These are phyloP conservation scores for Cutaneotrichosporon cutaneum DNA, from an alignment of 1,284 basidiomycete genomes.

Conservation along the genomic window DNA sequence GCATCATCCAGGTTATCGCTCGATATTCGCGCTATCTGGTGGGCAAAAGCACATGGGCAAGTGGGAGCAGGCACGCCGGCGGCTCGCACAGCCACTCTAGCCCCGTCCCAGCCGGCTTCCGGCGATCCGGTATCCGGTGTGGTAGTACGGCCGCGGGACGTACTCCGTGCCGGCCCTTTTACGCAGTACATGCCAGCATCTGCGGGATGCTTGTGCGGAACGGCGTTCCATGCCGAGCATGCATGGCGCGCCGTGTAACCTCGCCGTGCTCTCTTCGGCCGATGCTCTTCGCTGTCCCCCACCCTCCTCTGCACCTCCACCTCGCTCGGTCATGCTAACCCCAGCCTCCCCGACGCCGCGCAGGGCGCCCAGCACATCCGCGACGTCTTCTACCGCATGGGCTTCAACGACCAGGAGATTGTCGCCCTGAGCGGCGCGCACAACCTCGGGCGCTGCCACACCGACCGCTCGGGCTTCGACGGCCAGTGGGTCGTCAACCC, in stretches of 20 bases:
- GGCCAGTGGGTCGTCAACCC: constrained; percentile 55
- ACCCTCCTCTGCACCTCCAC: not conserved
- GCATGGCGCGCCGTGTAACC: not conserved
- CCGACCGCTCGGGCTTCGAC: constrained; percentile 56
- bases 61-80: not conserved
- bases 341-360: constrained; percentile 55
- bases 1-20: no score
- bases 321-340: not conserved
- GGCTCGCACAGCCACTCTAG: not conserved
- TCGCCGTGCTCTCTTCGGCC: no score
- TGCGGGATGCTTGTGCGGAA: not conserved
- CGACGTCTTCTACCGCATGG: constrained; percentile 58
- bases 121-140: not conserved
- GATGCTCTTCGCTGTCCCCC: not conserved
- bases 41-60: not conserved
- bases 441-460: constrained; percentile 56
- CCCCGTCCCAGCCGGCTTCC: not conserved
- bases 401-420: constrained; percentile 59
- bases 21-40: not conserved
- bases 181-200: not conserved
- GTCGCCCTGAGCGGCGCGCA: constrained; percentile 60
- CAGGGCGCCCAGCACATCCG: constrained; percentile 56
- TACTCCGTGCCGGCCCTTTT: not conserved
- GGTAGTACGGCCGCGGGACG: no score
- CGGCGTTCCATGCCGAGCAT: not conserved